These are phyloP conservation scores for Colletotrichum orbiculare DNA, from an alignment of 2,329 filamentous ascomycete genomes.

Conservation along the genomic window DNA sequence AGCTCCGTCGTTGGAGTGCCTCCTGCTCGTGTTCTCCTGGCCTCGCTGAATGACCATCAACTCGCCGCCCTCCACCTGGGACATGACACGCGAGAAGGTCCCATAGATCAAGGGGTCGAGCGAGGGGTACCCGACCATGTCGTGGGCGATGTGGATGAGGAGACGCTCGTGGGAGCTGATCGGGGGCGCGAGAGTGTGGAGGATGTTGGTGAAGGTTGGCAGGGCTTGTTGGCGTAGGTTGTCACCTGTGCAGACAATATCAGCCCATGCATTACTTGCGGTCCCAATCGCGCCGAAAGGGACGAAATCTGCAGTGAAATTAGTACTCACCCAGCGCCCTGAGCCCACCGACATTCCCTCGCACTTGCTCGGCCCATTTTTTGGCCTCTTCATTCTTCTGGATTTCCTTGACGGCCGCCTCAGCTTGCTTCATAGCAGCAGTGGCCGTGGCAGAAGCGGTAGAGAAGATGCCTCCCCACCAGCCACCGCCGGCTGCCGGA, in stretches of 20 bases:
- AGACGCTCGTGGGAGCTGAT: slow-evolving; percentile 97
- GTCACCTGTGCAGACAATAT: slow-evolving; percentile 69
- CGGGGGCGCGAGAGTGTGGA: slow-evolving; percentile 94
- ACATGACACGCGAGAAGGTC: slow-evolving; percentile 95
- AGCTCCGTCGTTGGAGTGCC: slow-evolving; percentile 68
- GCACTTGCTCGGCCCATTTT: slow-evolving; percentile 94
- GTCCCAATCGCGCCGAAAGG: background rate
- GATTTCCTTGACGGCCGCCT: slow-evolving; percentile 93
- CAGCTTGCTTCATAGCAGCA: slow-evolving; percentile 90
- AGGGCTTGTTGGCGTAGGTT: slow-evolving; percentile 88
- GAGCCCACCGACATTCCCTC: slow-evolving; percentile 85
- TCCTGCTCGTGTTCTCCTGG: slow-evolving; percentile 80
- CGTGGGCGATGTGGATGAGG: slow-evolving; percentile 97
- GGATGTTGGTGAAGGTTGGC: slow-evolving; percentile 93
- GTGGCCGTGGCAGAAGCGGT: slow-evolving; percentile 85
- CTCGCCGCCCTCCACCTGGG: slow-evolving; percentile 98
- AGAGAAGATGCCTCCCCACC: slow-evolving; percentile 89
- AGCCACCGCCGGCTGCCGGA: slow-evolving; percentile 70
- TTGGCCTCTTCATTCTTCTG: slow-evolving; percentile 97
- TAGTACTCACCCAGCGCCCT: slow-evolving; percentile 74
- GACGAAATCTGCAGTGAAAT: slow-evolving; percentile 1
- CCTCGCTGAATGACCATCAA: slow-evolving; percentile 94
- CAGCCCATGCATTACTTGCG: slow-evolving; percentile 1
- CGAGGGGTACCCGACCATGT: slow-evolving; percentile 92
- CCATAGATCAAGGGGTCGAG: slow-evolving; percentile 92